These are phyloP conservation scores for Saturnispora saitoi DNA, from an alignment of 805 yeast genomes.

Conservation along the genomic window DNA sequence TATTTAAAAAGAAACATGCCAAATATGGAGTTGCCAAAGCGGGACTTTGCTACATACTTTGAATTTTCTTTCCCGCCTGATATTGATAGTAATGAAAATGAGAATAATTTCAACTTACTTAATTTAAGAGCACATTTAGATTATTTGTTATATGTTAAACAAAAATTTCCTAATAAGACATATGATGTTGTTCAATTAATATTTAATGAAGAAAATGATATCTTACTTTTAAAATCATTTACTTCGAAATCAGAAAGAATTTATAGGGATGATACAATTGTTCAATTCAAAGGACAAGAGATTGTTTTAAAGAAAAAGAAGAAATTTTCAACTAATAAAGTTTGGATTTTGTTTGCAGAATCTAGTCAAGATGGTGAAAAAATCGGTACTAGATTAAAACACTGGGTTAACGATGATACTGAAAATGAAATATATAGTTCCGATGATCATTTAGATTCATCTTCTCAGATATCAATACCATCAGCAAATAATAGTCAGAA, in stretches of 20 bases:
- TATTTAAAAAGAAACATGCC: conserved; percentile 11
- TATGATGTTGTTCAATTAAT: conserved; percentile 11
- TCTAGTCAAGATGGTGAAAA: conserved; percentile 49
- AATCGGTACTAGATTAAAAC: conserved; percentile 16
- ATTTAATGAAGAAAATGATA: conserved; percentile 6
- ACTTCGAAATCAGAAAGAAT: conserved; percentile 17
- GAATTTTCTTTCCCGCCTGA: conserved; percentile 16
- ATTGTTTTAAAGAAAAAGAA: conserved; percentile 22
- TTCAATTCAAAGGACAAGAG: conserved; percentile 21
- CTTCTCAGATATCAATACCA: not conserved
- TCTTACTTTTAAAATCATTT: conserved; percentile 5
- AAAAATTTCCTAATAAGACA: conserved; percentile 15
- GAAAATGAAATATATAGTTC: conserved; percentile 2
- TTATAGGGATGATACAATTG: conserved; percentile 17
- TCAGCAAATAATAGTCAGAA: not conserved
- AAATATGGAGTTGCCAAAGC: conserved; percentile 14
- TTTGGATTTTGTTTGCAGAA: conserved; percentile 61
- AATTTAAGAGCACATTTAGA: conserved; percentile 8
- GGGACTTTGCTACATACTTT: conserved; percentile 21
- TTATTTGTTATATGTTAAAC: conserved; percentile 17
- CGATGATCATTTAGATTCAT: not conserved
- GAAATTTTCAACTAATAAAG: conserved; percentile 26
- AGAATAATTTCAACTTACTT: not conserved
- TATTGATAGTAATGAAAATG: conserved; percentile 5
- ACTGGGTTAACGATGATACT: conserved; percentile 14